Evolutionary conservation across 2,329 filamentous ascomycete species (phyloP).

Genomic region (Cytospora piceicola): DNA sequence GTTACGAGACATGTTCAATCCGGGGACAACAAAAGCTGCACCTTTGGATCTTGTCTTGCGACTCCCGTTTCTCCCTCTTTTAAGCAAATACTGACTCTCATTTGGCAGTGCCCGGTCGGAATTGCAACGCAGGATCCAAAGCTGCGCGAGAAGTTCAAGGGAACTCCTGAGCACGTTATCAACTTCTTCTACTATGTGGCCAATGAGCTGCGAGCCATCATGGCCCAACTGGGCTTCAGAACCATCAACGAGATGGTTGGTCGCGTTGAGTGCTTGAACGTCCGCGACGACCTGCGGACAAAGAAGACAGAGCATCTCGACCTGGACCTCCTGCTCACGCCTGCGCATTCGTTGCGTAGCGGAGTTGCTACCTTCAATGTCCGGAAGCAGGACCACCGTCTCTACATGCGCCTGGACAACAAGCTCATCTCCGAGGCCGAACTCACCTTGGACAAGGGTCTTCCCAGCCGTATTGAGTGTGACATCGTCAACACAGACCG

Average conservation of each 20-base stretch:
- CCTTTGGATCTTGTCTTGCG: too few relatives aligned
- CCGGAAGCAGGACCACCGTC: conserved; percentile 93
- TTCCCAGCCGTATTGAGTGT: conserved; percentile 91
- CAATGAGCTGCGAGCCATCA: conserved; percentile 94
- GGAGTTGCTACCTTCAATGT: conserved; percentile 97
- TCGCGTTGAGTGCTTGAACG: conserved; percentile 81
- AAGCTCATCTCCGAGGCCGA: conserved; percentile 96
- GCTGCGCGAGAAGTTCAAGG: conserved; percentile 89
- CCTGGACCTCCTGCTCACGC: conserved; percentile 87
- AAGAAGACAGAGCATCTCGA: conserved; percentile 93
- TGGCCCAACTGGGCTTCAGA: conserved; percentile 93
- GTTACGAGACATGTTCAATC: too few relatives aligned
- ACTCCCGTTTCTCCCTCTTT: too few relatives aligned
- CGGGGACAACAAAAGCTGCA: too few relatives aligned
- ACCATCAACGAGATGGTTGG: conserved; percentile 99
- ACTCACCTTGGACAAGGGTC: conserved; percentile 89
- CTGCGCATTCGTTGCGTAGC: conserved; percentile 92
- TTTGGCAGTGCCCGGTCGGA: conserved; percentile 67
- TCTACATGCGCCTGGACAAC: conserved; percentile 92
- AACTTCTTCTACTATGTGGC: conserved; percentile 99
- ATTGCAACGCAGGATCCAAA: conserved; percentile 97
- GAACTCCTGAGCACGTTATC: conserved; percentile 93
- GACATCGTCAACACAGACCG: conserved; percentile 97
- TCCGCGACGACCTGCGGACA: conserved; percentile 85
- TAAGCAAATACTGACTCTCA: too few relatives aligned